Percentiles rank a stretch among this genome's conserved stretches.
phyloP scores from a whole-genome alignment of 345 rosid species.

The Crucihimalaya himalaica region DNA sequence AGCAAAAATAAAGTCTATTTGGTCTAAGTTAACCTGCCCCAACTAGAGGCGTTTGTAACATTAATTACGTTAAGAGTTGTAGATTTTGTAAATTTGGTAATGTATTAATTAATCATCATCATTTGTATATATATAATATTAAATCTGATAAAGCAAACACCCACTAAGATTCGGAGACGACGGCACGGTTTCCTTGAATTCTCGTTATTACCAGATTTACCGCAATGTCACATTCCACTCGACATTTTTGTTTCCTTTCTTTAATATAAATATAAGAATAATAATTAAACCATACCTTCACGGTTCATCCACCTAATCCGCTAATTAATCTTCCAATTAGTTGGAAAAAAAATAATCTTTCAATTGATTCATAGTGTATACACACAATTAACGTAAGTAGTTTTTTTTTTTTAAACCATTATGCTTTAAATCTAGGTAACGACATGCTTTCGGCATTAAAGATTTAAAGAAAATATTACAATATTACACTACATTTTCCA shows the following conservation, averaged over 20 bases:
- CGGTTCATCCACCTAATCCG: slow-evolving; percentile 35
- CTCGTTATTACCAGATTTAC: slow-evolving; percentile 35
- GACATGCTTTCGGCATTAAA: background rate
- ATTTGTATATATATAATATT: slow-evolving; percentile 16
- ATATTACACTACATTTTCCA: background rate
- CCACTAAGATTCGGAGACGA: slow-evolving; percentile 36
- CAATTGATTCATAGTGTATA: background rate
- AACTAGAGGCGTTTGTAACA: slow-evolving; percentile 34
- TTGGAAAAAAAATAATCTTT: background rate
- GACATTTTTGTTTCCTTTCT: background rate
- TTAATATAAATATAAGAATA: background rate
- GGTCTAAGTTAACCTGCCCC: slow-evolving; percentile 32
- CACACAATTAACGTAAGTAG: background rate
- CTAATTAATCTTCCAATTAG: slow-evolving; percentile 17
- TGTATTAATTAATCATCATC: slow-evolving; percentile 11
- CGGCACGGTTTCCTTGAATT: slow-evolving; percentile 31
- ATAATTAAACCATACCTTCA: slow-evolving; percentile 17
- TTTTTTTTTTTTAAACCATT: no score
- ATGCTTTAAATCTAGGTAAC: background rate
- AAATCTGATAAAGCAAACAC: slow-evolving; percentile 16
- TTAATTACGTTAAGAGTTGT: background rate
- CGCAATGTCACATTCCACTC: slow-evolving; percentile 39
- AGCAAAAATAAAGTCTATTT: background rate
- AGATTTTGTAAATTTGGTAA: background rate
- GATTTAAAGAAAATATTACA: no score